phyloP scores from a whole-genome alignment of 2,329 filamentous ascomycete species.

The Sporothrix variecibatus region DNA sequence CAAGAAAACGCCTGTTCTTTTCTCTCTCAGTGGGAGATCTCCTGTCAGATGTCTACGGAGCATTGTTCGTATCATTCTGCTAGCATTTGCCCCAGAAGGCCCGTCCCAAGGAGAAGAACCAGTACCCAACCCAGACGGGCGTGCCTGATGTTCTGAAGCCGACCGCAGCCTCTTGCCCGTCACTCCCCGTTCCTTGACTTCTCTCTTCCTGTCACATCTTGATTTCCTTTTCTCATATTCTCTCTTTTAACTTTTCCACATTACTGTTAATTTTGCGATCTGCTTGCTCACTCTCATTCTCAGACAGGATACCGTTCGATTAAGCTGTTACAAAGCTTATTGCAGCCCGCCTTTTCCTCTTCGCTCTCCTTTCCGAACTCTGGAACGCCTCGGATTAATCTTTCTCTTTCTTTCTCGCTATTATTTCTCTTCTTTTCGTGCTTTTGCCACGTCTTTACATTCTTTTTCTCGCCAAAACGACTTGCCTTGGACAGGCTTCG shows the following conservation, averaged over 20 bases:
- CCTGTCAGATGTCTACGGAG: background rate
- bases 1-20: slow-evolving; percentile 1
- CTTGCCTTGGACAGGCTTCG: background rate
- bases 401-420: slow-evolving; percentile 9
- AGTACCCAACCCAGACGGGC: slow-evolving; percentile 5
- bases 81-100: background rate
- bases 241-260: background rate
- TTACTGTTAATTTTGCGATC: background rate
- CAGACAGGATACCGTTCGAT: slow-evolving; percentile 22
- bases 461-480: slow-evolving; percentile 7
- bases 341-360: slow-evolving; percentile 7
- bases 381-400: slow-evolving; percentile 25
- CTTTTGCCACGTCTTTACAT: slow-evolving; percentile 17
- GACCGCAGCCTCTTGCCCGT: background rate
- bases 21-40: background rate
- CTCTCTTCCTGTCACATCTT: background rate
- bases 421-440: slow-evolving; percentile 16
- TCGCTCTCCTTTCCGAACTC: slow-evolving; percentile 20
- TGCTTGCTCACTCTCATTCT: slow-evolving; percentile 21
- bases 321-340: slow-evolving; percentile 13
- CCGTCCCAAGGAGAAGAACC: background rate
- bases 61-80: background rate
- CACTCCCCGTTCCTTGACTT: background rate
- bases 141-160: background rate
- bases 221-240: background rate